Evolutionary conservation across 177 flowering plant genomes (phyloP), one percentile per base, ranked within the genome.

Genomic region (Vitis hybrid): DNA sequence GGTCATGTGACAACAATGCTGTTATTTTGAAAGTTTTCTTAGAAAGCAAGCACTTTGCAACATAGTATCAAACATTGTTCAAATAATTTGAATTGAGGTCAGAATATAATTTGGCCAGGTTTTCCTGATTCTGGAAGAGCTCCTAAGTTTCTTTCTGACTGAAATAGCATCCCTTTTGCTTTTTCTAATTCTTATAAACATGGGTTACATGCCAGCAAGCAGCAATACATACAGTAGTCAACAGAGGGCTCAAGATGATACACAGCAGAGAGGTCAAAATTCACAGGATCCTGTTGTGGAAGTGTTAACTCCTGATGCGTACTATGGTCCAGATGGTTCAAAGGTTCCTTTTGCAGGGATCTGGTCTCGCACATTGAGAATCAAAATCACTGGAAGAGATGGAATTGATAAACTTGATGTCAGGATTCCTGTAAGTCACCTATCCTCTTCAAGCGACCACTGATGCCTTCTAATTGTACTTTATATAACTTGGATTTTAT

Each of bases 341-440:
- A 79, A 72, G 66, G 80, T 66, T 58, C 79, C 88, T 18, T 90
- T 90, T 65, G 75, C 87, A 55, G 86, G 87, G 66, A 83, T 89
- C 64, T 87, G 97, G 96, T 87, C 97, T 26, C 89, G 98, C 67
- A 84, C 85, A 7, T 72, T 95, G 81, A 86, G 99, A 79, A 76
- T 95, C 72, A 95, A 82, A 82, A 88, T 93, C 55, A 95, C 86
- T 49, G 99, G 97, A 69, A 80, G 85, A 72, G 97, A 93, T 87
- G 98, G 99, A 74, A 70, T 82, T 75, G 99, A 93, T 85, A 95
- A 85, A 78, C 97, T 95, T 64, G 98, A 91, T 76, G 79, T 93
- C 58, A 82, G 93, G 65, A 90, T 93, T 74, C 98, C 96, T 71
- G 99, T 95, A 84, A 87, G 94, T 82, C 70, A 62, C 60, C 20